Conservation (phyloP, 2,329 filamentous ascomycete species). For the Davidsoniella australis region DNA sequence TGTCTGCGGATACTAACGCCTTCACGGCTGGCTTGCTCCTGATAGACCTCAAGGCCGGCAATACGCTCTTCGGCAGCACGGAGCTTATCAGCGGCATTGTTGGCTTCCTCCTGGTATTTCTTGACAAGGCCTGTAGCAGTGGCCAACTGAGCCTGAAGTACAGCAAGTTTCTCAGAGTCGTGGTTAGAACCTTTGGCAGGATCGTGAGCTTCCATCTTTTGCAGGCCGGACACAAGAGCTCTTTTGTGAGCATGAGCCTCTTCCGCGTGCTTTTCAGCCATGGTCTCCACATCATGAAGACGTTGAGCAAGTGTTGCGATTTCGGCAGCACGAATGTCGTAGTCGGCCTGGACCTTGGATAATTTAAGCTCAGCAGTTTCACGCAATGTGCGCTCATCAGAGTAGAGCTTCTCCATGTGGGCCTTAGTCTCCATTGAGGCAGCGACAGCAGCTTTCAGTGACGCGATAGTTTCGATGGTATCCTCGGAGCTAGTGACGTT, state of each 20-base stretch:
- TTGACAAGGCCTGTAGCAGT: conserved; percentile 64
- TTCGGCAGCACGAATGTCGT: conserved; percentile 65
- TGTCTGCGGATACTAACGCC: conserved; percentile 80
- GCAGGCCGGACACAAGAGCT: conserved; percentile 67
- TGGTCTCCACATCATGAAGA: conserved; percentile 69
- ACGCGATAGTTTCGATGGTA: conserved; percentile 52
- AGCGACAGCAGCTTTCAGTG: conserved; percentile 59
- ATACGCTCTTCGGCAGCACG: conserved; percentile 91
- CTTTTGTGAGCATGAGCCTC: conserved; percentile 76
- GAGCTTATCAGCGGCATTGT: conserved; percentile 72
- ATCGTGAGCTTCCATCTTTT: conserved; percentile 47
- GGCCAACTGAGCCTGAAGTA: conserved; percentile 65
- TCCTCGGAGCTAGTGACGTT: conserved; percentile 49
- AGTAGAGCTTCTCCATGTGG: conserved; percentile 62
- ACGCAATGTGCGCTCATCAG: conserved; percentile 62
- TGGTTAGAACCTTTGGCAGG: conserved; percentile 28
- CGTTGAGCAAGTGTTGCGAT: conserved; percentile 57
- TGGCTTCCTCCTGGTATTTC: conserved; percentile 78
- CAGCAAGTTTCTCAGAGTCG: conserved; percentile 48
- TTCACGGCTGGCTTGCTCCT: conserved; percentile 91
- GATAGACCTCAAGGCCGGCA: conserved; percentile 87
- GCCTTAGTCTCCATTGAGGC: conserved; percentile 63
- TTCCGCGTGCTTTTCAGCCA: conserved; percentile 70
- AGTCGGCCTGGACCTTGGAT: conserved; percentile 59
- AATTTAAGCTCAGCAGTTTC: conserved; percentile 65